Evolutionary conservation across 2,329 filamentous ascomycete species (phyloP), one percentile per base, ranked within the genome.

Genomic region (Dactylellina cionopaga): DNA sequence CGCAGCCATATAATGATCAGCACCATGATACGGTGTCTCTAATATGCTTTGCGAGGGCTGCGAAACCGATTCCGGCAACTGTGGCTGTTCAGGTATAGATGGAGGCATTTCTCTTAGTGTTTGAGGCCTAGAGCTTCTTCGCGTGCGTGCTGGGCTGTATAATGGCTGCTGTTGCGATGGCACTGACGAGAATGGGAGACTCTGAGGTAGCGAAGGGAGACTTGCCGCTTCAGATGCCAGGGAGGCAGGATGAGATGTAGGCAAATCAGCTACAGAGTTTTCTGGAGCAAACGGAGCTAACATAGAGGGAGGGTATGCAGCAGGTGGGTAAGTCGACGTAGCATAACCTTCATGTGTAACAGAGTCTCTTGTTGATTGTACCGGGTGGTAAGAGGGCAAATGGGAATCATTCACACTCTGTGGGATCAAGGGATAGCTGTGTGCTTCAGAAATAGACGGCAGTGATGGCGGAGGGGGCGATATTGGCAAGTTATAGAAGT

Each of bases 401-500:
- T 37, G 64, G 27, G 64, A 46, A 13, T 49, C 49, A 15, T 62
- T 55, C 5, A 62, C 39, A 25, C 56, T 71, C 5, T 41, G 51
- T 13, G 68, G 68, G 13, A 65, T 24, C 1, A 59, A 56, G 25
- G 68, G 68, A 43, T 72, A 72, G 24, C 37, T 46, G 4, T 55
- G 17, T 10, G 59, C 46, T 31, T 65, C 68, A 10, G 68, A 72
- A 43, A 65, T 29, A 19, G 68, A 65, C 9, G 59, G 59, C 4
- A 60, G 15, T 3, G 68, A 65, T n/a, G 59, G 68, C 5, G 68
- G 68, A 25, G 68, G 68, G 2, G 68, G 68, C 9, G 68, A 72
- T 35, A 31, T 44, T 7, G 68, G 68, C 19, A 72, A 46, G 7
- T 25, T 44, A 25, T 60, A 65, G 19, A 29, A 27, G n/a, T 65